Evolutionary conservation across 1,284 basidiomycete genomes (phyloP).

Genomic region (Paramarasmius palmivorus): DNA sequence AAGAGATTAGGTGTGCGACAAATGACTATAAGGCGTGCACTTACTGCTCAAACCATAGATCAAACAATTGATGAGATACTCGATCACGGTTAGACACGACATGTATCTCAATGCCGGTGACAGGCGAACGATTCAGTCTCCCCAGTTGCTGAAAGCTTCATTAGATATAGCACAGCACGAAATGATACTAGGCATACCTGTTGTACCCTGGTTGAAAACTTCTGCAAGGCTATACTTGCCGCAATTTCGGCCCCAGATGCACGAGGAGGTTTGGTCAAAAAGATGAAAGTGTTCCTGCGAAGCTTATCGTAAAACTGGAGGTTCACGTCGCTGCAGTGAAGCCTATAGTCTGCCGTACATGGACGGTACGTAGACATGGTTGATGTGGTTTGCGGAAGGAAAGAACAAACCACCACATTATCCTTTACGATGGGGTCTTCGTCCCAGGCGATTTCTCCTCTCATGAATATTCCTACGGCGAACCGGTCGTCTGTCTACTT

Average conservation of each 20-base stretch:
- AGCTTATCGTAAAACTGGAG: slow-evolving; percentile 60
- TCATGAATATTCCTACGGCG: slow-evolving; percentile 60
- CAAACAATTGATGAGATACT: slow-evolving; percentile 62
- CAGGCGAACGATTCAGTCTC: slow-evolving; percentile 48
- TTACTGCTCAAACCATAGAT: slow-evolving; percentile 66
- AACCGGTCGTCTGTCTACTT: slow-evolving; percentile 59
- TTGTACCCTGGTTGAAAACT: slow-evolving; percentile 55
- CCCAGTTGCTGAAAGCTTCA: slow-evolving; percentile 52
- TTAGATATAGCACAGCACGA: neutral
- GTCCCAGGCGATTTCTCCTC: slow-evolving; percentile 59
- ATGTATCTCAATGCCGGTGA: slow-evolving; percentile 58
- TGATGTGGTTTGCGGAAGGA: slow-evolving; percentile 53
- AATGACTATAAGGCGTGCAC: slow-evolving; percentile 20
- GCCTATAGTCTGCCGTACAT: slow-evolving; percentile 51
- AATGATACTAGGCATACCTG: slow-evolving; percentile 33
- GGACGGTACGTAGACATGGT: slow-evolving; percentile 48
- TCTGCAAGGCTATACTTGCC: slow-evolving; percentile 60
- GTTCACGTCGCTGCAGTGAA: slow-evolving; percentile 52
- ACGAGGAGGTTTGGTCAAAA: slow-evolving; percentile 47
- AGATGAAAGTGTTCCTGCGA: slow-evolving; percentile 56
- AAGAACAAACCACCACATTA: slow-evolving; percentile 63
- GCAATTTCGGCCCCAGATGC: slow-evolving; percentile 48
- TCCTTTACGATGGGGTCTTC: slow-evolving; percentile 59
- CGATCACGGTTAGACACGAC: slow-evolving; percentile 68
- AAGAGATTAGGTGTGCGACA: no score